These are phyloP conservation scores for Lasiosphaeria ovina DNA, from an alignment of 495 filamentous ascomycete species.

Conservation along the genomic window DNA sequence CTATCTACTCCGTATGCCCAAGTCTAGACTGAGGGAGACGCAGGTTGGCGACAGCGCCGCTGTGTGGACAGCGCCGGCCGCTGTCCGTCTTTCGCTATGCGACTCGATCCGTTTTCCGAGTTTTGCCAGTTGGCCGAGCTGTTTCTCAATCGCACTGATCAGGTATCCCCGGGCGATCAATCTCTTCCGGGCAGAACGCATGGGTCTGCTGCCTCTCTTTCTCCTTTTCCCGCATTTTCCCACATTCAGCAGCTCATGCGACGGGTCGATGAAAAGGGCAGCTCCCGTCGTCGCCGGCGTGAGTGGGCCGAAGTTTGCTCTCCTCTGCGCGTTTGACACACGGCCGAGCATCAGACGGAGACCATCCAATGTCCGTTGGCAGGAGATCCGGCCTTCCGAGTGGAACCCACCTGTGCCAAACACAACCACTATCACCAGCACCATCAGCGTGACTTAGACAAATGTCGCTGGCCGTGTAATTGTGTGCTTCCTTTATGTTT, in stretches of 20 bases:
- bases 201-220: not conserved
- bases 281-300: constrained; percentile 10
- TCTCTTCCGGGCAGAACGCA: not conserved
- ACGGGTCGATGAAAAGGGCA: constrained; percentile 13
- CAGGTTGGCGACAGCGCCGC: no score
- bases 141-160: not conserved
- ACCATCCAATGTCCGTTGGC: constrained; percentile 3
- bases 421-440: not conserved
- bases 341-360: constrained; percentile 11
- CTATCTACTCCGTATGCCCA: no score
- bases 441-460: no score
- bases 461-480: constrained; percentile 5
- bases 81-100: no score
- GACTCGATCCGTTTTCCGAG: no score
- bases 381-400: not conserved
- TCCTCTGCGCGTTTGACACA: constrained; percentile 16
- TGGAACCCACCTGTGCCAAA: not conserved
- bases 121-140: not conserved
- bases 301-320: constrained; percentile 7
- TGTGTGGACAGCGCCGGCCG: no score
- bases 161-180: constrained; percentile 1
- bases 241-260: constrained; percentile 20
- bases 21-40: no score
- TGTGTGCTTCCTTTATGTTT: not conserved
- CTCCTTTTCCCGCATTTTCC: constrained; percentile 29